Percentiles rank a stretch among this genome's conserved stretches.
Conservation (phyloP, 139 green algal species). For the Microglena sp. region DNA sequence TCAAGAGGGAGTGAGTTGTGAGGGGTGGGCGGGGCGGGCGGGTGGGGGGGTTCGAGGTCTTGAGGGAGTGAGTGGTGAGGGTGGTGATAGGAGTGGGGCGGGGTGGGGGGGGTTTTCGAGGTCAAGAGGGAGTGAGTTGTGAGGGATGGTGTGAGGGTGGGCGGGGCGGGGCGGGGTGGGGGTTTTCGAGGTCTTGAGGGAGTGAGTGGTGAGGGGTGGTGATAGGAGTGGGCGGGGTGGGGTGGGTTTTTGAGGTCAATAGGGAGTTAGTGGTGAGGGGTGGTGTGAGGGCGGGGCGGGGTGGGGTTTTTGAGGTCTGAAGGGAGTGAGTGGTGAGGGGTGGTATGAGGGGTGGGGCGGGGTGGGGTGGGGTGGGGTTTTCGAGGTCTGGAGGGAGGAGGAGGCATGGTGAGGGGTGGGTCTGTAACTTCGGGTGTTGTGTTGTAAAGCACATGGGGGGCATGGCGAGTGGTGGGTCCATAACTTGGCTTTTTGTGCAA, state of each 20-base stretch:
- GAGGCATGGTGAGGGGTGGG: background rate
- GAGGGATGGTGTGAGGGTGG: background rate
- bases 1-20: background rate
- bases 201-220: background rate
- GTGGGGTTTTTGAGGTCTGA: background rate
- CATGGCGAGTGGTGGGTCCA: no score
- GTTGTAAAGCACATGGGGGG: no score
- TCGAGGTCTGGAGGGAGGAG: background rate
- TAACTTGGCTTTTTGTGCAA: no score
- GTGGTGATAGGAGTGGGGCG: background rate
- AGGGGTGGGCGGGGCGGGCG: background rate
- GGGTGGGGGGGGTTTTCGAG: no score
- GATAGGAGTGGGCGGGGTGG: background rate
- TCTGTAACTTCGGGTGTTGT: no score
- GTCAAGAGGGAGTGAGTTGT: background rate
- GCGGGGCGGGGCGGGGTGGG: no score
- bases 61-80: no score
- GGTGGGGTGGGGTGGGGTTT: background rate
- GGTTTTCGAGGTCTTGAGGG: background rate
- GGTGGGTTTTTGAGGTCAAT: background rate
- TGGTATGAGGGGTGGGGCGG: background rate
- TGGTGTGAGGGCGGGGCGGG: background rate
- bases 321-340: background rate
- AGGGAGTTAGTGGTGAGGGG: background rate
- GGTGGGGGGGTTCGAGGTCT: background rate